Percentiles rank a stretch among this genome's conserved stretches.
Evolutionary conservation across 148 eudicot species (phyloP).

Genomic region (Heliamphora exappendiculata): DNA sequence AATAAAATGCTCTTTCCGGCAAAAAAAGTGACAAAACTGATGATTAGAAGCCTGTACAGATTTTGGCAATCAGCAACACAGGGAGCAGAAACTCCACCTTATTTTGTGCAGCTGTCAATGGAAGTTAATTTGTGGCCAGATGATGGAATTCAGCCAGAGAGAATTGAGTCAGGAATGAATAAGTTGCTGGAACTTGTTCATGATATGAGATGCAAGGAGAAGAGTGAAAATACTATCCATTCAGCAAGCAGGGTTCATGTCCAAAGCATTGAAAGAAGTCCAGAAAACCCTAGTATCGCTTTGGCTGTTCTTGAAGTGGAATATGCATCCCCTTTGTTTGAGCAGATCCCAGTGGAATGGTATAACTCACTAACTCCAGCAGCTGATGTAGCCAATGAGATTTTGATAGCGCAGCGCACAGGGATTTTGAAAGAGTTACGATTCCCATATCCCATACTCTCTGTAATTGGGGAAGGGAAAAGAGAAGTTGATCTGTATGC

Average conservation of each 20-base stretch:
- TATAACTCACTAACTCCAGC: conserved; percentile 89
- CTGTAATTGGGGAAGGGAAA: conserved; percentile 93
- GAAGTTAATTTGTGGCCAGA: conserved; percentile 90
- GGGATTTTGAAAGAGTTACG: conserved; percentile 62
- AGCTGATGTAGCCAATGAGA: conserved; percentile 92
- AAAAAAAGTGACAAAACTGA: conserved; percentile 35
- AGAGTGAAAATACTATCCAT: conserved; percentile 37
- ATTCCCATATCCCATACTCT: conserved; percentile 72
- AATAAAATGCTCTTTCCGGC: conserved; percentile 34
- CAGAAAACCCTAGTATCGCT: conserved; percentile 63
- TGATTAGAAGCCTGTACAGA: conserved; percentile 43
- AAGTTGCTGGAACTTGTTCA: conserved; percentile 67
- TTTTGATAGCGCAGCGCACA: conserved; percentile 48
- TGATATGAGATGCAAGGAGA: conserved; percentile 60
- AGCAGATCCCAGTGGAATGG: conserved; percentile 36
- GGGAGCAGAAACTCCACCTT: conserved; percentile 97
- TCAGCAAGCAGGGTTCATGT: conserved; percentile 78
- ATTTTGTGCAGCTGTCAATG: conserved; percentile 84
- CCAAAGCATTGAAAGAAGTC: conserved; percentile 88
- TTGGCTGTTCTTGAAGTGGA: conserved; percentile 93
- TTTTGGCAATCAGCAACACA: conserved; percentile 83
- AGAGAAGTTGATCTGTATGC: conserved; percentile 97
- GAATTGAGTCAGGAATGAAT: conserved; percentile 81
- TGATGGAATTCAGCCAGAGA: conserved; percentile 94
- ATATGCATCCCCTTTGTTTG: conserved; percentile 66